Evolutionary conservation across 352 stramenopile genomes (phyloP), one percentile per base, ranked within the genome.

Genomic region (Pythium rishiriense): DNA sequence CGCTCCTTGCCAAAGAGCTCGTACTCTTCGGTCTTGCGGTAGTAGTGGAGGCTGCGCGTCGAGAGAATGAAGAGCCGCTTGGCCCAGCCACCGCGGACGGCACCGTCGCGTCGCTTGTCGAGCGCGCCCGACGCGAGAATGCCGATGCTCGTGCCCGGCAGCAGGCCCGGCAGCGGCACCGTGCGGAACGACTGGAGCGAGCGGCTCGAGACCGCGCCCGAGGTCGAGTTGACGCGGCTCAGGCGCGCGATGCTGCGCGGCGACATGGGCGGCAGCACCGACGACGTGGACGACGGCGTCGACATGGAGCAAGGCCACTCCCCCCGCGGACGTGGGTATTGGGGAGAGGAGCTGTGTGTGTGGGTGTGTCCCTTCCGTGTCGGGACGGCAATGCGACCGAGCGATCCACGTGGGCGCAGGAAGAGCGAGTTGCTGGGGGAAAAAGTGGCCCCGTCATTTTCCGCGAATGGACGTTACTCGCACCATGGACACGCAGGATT

Each of bases 1-100:
- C 87, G 79, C 51, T 95, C 87, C 64, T 90, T 89, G 58, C 87
- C 87, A 64, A 95, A 95, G 28, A 95, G 75, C 58, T 95, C 87
- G 49, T 67, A 67, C 51, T 95, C 87, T 51, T 95, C 85, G 10
- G 73, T 74, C 62, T 94, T 94, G 25, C 87, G 83, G 60, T 91
- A 95, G 66, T 95, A 95, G 53, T 95, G 87, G 37, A 93, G 52
- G 41, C 85, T 89, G 24, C 81, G 80, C 19, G 85, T 91, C 43
- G 83, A 93, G 28, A 95, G 50, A 19, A 95, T 85, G 63, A 95
- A 95, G 41, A 94, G 76, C 1, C 87, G 76, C 53, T 83, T 83
- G 22, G 87, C 85, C 85, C 84, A 95, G 15, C 87, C 87, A 17
- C 85, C 85, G 19, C 87, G 83, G 28, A 95, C 87, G 14, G 87